Evolutionary conservation across 768 basidiomycete genomes (phyloP).

Genomic region (Terana coerulea): DNA sequence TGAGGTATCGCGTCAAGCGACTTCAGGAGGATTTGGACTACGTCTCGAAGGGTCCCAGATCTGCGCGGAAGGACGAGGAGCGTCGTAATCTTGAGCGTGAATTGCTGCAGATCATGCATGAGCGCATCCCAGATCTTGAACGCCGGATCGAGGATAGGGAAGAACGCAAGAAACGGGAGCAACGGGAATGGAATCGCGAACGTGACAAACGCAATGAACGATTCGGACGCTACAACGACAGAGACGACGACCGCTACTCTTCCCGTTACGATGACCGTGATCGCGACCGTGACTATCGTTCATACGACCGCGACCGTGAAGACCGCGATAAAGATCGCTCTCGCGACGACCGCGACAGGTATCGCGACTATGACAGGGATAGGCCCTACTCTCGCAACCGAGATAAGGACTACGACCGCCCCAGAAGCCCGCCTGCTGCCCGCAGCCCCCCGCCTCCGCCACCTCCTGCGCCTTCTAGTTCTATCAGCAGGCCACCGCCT

Average conservation of each 20-base stretch:
- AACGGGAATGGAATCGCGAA: slow-evolving; percentile 72
- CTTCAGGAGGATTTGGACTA: slow-evolving; percentile 93
- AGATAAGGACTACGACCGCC: slow-evolving; percentile 28
- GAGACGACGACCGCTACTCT: slow-evolving; percentile 15
- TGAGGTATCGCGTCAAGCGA: slow-evolving; percentile 79
- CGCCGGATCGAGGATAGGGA: slow-evolving; percentile 77
- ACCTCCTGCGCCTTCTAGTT: slow-evolving; percentile 41
- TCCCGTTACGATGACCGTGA: slow-evolving; percentile 34
- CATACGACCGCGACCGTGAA: slow-evolving; percentile 41
- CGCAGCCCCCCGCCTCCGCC: slow-evolving; percentile 48
- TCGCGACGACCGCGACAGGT: slow-evolving; percentile 39
- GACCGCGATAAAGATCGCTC: slow-evolving; percentile 41
- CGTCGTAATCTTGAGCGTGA: slow-evolving; percentile 84
- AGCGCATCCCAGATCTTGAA: slow-evolving; percentile 88
- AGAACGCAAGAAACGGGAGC: slow-evolving; percentile 71
- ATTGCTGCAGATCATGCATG: slow-evolving; percentile 80
- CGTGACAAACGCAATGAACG: slow-evolving; percentile 83
- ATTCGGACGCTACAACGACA: slow-evolving; percentile 63
- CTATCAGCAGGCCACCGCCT: slow-evolving; percentile 41
- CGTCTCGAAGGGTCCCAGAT: slow-evolving; percentile 69
- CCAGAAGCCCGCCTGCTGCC: slow-evolving; percentile 32
- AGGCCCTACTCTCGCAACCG: slow-evolving; percentile 36
- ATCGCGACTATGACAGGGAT: slow-evolving; percentile 33
- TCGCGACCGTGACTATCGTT: slow-evolving; percentile 19
- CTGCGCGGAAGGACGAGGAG: slow-evolving; percentile 78